Conservation (phyloP, 2,329 filamentous ascomycete species). For the Emericellopsis cladophorae region DNA sequence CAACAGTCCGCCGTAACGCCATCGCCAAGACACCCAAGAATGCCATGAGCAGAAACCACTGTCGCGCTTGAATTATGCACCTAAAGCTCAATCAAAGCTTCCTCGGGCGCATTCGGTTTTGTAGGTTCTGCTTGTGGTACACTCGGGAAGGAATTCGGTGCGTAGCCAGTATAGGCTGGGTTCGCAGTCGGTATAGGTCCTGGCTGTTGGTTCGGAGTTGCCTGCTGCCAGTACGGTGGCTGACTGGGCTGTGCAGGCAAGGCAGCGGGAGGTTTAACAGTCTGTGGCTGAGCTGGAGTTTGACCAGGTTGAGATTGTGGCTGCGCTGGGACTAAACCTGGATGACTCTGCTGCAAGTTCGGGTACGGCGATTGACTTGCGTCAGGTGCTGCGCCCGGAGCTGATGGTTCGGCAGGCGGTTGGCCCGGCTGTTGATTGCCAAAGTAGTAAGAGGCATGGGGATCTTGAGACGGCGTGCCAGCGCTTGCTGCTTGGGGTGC, state of each 20-base stretch:
- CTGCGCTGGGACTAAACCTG: constrained; percentile 24
- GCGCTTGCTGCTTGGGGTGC: constrained; percentile 13
- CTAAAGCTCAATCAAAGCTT: constrained; percentile 69
- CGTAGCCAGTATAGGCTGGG: constrained; percentile 32
- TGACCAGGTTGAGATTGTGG: constrained; percentile 18
- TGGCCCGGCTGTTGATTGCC: constrained; percentile 22
- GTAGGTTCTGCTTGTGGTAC: constrained; percentile 33
- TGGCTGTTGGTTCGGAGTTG: constrained; percentile 14
- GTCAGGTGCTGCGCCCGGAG: constrained; percentile 26
- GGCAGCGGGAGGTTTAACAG: constrained; percentile 11
- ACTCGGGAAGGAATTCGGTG: constrained; percentile 51
- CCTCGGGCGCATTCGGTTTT: constrained; percentile 47
- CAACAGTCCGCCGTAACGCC: neutral
- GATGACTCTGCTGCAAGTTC: constrained; percentile 33
- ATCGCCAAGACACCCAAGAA: neutral
- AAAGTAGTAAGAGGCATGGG: constrained; percentile 47
- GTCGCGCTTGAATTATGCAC: too few species aligned
- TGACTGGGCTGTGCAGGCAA: constrained; percentile 17
- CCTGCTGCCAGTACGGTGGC: constrained; percentile 22
- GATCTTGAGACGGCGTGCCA: constrained; percentile 26
- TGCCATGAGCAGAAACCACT: neutral
- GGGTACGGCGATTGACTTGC: constrained; percentile 36
- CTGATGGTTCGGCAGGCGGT: constrained; percentile 19
- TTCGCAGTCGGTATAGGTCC: constrained; percentile 23
- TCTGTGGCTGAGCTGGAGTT: constrained; percentile 14